Percentiles rank a stretch among this genome's conserved stretches.
Evolutionary conservation across 345 rosid species (phyloP).

Genomic region (Citrus unshiu): DNA sequence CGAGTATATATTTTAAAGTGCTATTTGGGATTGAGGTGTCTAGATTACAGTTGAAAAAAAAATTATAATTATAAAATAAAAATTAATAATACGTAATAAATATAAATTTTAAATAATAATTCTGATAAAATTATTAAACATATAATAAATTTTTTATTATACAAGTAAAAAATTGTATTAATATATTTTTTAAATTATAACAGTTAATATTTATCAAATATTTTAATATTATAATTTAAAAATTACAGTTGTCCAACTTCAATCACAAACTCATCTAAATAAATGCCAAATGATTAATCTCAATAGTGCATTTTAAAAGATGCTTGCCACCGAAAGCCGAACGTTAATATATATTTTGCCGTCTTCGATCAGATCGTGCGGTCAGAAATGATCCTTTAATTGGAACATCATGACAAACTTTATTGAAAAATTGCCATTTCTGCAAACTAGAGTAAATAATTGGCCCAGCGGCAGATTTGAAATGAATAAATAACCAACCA

Average conservation of each 20-base stretch:
- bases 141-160: too few relatives aligned
- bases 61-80: too few relatives aligned
- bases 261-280: fast-evolving
- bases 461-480: background rate
- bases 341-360: background rate
- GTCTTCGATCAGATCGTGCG: background rate
- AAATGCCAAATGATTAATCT: too few relatives aligned
- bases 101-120: too few relatives aligned
- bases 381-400: background rate
- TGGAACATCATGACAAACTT: background rate
- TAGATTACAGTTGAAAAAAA: fast-evolving
- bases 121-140: too few relatives aligned
- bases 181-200: too few relatives aligned
- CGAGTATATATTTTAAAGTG: too few relatives aligned
- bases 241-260: fast-evolving
- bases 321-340: background rate
- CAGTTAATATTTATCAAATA: fast-evolving
- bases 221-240: too few relatives aligned
- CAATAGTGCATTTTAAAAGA: too few relatives aligned
- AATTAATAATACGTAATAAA: too few relatives aligned
- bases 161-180: fast-evolving
- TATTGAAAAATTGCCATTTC: background rate
- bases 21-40: fast-evolving
- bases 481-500: background rate
- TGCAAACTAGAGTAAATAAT: background rate